A percentile compares a stretch with the other conserved stretches of the same genome.
Evolutionary conservation across 345 rosid genomes (phyloP).

Genomic region (Geranium rotundifolium): DNA sequence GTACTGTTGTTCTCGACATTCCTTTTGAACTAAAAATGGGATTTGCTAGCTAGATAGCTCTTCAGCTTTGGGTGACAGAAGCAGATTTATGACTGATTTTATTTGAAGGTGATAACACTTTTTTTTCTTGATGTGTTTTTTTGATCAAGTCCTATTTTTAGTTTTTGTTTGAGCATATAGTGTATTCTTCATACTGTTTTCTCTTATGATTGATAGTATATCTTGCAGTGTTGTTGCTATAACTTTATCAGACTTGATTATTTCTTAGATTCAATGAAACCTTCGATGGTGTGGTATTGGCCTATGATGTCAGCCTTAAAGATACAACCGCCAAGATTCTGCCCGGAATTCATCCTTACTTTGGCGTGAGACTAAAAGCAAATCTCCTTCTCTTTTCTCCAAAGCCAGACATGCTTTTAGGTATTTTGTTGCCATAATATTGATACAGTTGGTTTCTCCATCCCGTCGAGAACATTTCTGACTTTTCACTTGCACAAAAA

Average conservation of each 20-base stretch:
- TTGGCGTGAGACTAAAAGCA: conserved; percentile 45
- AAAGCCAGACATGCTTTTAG: conserved; percentile 55
- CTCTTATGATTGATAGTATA: no score
- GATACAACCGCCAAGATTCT: conserved; percentile 51
- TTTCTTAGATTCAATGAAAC: conserved; percentile 45
- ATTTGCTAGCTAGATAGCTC: background rate
- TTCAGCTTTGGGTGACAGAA: background rate
- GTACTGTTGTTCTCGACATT: no score
- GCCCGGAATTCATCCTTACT: conserved; percentile 52
- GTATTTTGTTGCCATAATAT: conserved; percentile 18
- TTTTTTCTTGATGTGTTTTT: no score
- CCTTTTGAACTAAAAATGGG: background rate
- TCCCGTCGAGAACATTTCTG: background rate
- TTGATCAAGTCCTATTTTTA: no score
- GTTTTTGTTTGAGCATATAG: no score
- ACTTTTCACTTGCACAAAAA: background rate
- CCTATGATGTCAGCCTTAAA: conserved; percentile 39
- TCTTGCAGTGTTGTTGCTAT: background rate
- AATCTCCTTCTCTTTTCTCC: conserved; percentile 65
- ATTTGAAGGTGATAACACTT: no score
- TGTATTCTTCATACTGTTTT: no score
- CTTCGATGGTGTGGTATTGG: conserved; percentile 67
- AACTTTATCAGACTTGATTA: conserved; percentile 3
- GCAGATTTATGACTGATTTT: background rate
- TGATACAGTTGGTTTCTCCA: background rate